A percentile compares a stretch with the other conserved stretches of the same genome.
Conservation (phyloP, 2,329 filamentous ascomycete species). For the Arthrobotrys sinensis region DNA sequence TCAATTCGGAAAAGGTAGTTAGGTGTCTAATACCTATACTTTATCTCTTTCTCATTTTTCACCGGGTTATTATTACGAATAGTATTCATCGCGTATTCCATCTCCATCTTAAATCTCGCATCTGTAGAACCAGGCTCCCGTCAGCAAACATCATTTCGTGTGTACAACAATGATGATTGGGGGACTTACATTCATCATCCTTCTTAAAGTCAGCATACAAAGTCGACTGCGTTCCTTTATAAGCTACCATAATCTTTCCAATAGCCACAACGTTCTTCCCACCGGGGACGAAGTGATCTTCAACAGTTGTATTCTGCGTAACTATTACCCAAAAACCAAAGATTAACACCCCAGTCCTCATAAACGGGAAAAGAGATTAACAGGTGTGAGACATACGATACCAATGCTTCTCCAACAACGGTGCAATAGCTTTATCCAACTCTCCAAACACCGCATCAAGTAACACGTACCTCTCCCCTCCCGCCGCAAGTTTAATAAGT, state of each 20-base stretch:
- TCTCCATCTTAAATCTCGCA: conserved; percentile 42
- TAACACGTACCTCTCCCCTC: conserved; percentile 45
- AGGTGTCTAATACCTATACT: conserved; percentile 8
- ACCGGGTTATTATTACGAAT: conserved; percentile 6
- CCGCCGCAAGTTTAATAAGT: conserved; percentile 45
- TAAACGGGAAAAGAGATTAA: neutral
- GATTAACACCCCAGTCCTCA: neutral
- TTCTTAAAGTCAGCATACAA: conserved; percentile 54
- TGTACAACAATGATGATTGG: neutral
- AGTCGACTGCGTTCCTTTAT: conserved; percentile 43
- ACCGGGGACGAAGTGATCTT: conserved; percentile 26
- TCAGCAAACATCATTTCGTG: conserved; percentile 1
- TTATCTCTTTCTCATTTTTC: neutral
- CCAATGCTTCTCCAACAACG: conserved; percentile 58
- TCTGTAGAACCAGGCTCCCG: neutral
- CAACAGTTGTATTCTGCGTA: conserved; percentile 27
- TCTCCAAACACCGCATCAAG: conserved; percentile 57
- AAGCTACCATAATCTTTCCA: conserved; percentile 49
- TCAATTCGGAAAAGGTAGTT: neutral
- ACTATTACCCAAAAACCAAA: conserved; percentile 15
- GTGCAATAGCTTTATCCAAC: conserved; percentile 49
- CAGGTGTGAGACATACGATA: conserved; percentile 37
- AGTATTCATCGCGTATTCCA: conserved; percentile 52
- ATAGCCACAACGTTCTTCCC: conserved; percentile 31
- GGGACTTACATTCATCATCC: conserved; percentile 41